Base-by-base conservation (phyloP, 768 basidiomycete genomes). In the Ramaria sp. region DNA sequence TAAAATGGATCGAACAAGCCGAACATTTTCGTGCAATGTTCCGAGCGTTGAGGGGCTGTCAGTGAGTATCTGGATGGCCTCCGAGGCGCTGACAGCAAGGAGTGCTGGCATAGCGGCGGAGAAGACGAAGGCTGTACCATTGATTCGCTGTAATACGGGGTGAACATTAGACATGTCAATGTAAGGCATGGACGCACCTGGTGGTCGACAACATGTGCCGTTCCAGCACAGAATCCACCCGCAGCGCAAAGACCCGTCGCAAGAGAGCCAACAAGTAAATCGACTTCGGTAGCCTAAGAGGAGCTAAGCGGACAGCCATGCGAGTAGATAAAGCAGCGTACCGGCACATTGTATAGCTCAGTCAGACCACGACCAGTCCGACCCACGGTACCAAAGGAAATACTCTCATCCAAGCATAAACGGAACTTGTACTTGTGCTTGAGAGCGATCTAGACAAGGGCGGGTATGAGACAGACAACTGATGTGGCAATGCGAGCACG, bases 391-490 rank as follows among this genome's bases (percentile, higher is more conserved):
- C 96, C 96, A 65, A 99, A 95, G 0, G 95, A 97, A 63, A 90
- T 81, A 58, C 81, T 84, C 69, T 99, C 96, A 68, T 99, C 96
- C 13, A 98, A 78, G 56, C 98, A 87, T 54, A 98, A 74, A 12
- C 96, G 83, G 68, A 93, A 97, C 71, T 98, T 98, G 80, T 91
- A 90, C 72, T 94, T 93, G 63, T 79, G 73, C 73, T 98, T 99
- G 49, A 99, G 76, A 66, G 96, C 94, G 59, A 97, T 86, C 92
- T 95, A 60, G 7, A 27, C 3, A 27, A 5, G 27, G 27, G 27
- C 27, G 27, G 2, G 27, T 27, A 5, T 27, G 27, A 27, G n/a
- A 27, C 3, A 27, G 27, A 27, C 27, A 27, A 27, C 27, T 27
- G 5, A 27, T 27, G 27, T 27, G 27, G 27, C 13, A 37, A 37